Evolutionary conservation across 495 filamentous ascomycete species (phyloP).

Genomic region (Clohesyomyces aquaticus): DNA sequence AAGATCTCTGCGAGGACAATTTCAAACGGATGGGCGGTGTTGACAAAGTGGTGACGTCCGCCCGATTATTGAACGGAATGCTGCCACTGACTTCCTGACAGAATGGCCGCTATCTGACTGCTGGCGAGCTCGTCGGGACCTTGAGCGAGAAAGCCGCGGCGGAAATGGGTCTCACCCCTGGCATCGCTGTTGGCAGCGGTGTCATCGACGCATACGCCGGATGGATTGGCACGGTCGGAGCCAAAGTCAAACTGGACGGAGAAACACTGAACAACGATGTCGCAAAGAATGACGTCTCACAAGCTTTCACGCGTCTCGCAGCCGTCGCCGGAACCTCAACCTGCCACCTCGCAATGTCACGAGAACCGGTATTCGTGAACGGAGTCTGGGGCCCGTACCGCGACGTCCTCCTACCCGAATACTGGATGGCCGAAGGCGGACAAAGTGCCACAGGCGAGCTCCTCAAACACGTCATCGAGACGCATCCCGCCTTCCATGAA

Average conservation of each 20-base stretch:
- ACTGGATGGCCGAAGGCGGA: slow-evolving; percentile 96
- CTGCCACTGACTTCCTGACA: slow-evolving; percentile 49
- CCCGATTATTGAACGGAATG: slow-evolving; percentile 22
- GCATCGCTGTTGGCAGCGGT: slow-evolving; percentile 90
- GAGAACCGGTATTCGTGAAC: slow-evolving; percentile 83
- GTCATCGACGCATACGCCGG: slow-evolving; percentile 98
- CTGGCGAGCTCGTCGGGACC: slow-evolving; percentile 84
- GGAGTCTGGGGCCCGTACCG: slow-evolving; percentile 97
- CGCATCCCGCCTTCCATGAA: slow-evolving; percentile 83
- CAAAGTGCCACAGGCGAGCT: slow-evolving; percentile 94
- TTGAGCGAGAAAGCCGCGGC: slow-evolving; percentile 80
- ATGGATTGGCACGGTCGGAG: slow-evolving; percentile 98
- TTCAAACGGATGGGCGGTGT: slow-evolving; percentile 93
- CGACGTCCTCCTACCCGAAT: slow-evolving; percentile 86
- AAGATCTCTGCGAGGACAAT: slow-evolving; percentile 78
- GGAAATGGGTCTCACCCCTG: slow-evolving; percentile 82
- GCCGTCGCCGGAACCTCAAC: slow-evolving; percentile 97
- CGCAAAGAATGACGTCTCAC: slow-evolving; percentile 75
- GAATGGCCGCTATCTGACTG: slow-evolving; percentile 89
- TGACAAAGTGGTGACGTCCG: slow-evolving; percentile 76
- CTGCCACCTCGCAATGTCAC: slow-evolving; percentile 95
- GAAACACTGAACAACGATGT: slow-evolving; percentile 62
- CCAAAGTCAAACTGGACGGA: slow-evolving; percentile 74
- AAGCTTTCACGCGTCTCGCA: slow-evolving; percentile 91
- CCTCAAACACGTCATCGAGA: slow-evolving; percentile 90